Evolutionary conservation across 1,284 basidiomycete species (phyloP), one percentile per base, ranked within the genome.

Genomic region (Marasmius sp.): DNA sequence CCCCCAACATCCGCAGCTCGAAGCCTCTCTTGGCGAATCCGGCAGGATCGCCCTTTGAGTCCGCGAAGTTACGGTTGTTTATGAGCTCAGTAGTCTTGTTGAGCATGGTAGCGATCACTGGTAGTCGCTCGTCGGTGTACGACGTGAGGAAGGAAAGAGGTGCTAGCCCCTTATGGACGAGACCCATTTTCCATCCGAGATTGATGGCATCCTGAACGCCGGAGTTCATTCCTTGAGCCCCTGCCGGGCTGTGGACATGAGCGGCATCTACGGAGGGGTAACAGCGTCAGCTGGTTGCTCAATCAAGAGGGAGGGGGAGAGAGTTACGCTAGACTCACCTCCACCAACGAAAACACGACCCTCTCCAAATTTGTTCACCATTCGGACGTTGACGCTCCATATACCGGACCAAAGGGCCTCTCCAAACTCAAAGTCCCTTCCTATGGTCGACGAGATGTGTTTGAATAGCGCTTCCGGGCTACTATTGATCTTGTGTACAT

Each of bases 171-270:
- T 77, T 76, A 37, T 72, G 58, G 34, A 77, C 77, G 8, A 79
- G 65, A 6, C 76, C 70, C 27, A 81, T 58, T 54, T 82, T 81
- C 80, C 79, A 81, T 0, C 67, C 74, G 2, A 81, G 66, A 60
- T 81, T 82, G 58, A 75, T 69, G 34, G 43, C 50, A 27, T 81
- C 79, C 61, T 79, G 78, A 10, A 79, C 67, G 22, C 72, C 64
- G 0, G 74, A 69, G 54, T 81, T 82, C 38, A 80, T 64, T 12
- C 79, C 81, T 61, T 78, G 76, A 5, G 74, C 75, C 6, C 76
- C 75, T 0, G 69, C 64, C 11, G 74, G 75, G 43, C 71, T 74
- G 56, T 77, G 75, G 14, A 71, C 64, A 61, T 72, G 71, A 18
- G 67, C 68, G 41, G 69, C 65, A 61, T 71, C 75, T 77, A 54